A percentile compares a stretch with the other conserved stretches of the same genome.
Conservation (phyloP, 352 stramenopile genomes). For the Globisporangium cylindrosporum region DNA sequence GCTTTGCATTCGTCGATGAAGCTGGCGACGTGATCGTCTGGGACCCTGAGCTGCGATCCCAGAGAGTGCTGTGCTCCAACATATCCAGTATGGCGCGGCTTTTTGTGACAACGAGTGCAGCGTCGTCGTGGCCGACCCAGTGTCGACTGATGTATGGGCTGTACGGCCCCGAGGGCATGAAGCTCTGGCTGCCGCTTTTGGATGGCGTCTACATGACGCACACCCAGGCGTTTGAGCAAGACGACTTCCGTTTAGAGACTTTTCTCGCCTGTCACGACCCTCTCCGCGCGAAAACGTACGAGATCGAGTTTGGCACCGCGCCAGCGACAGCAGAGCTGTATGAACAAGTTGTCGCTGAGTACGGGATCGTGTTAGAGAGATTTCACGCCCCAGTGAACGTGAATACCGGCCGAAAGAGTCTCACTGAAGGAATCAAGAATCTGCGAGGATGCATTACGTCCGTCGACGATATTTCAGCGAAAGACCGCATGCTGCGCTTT, state of each 20-base stretch:
- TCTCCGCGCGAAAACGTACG: slow-evolving; percentile 76
- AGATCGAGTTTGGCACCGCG: slow-evolving; percentile 74
- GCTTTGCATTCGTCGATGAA: slow-evolving; percentile 56
- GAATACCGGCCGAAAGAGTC: slow-evolving; percentile 15
- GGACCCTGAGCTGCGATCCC: slow-evolving; percentile 70
- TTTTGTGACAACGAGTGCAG: slow-evolving; percentile 37
- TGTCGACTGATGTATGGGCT: slow-evolving; percentile 68
- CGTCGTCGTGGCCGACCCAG: slow-evolving; percentile 50
- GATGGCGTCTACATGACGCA: slow-evolving; percentile 73
- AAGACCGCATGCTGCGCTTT: slow-evolving; percentile 72
- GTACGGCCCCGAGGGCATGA: slow-evolving; percentile 72
- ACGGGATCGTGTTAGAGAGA: slow-evolving; percentile 55
- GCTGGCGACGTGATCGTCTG: slow-evolving; percentile 66
- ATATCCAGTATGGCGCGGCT: slow-evolving; percentile 61
- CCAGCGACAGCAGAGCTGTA: slow-evolving; percentile 62
- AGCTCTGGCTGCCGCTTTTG: slow-evolving; percentile 70
- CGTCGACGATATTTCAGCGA: slow-evolving; percentile 53
- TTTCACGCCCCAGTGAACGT: slow-evolving; percentile 27
- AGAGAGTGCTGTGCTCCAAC: slow-evolving; percentile 63
- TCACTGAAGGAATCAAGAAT: slow-evolving; percentile 41
- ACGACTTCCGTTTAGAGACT: slow-evolving; percentile 43
- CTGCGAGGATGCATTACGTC: slow-evolving; percentile 53
- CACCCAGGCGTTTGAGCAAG: slow-evolving; percentile 55
- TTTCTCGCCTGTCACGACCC: slow-evolving; percentile 81
- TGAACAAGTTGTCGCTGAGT: slow-evolving; percentile 69